phyloP scores from a whole-genome alignment of 2,329 filamentous ascomycete genomes.

The Leptographium wingfieldii region DNA sequence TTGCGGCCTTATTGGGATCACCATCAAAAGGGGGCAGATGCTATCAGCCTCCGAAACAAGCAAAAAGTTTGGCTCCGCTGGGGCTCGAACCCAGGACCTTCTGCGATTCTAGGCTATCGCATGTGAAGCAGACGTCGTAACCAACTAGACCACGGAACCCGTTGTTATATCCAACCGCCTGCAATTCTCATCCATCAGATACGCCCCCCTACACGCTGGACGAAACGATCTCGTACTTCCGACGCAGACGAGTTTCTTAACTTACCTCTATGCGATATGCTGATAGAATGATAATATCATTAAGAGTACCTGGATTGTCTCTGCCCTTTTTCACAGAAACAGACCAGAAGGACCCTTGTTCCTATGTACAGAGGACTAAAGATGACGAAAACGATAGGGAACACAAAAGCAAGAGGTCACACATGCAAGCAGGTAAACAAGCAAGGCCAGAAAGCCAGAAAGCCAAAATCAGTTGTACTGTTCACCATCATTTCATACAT shows the following conservation, averaged over 20 bases:
- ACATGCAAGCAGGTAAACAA: background rate
- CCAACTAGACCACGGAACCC: constrained; percentile 16
- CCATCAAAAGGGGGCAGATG: too few species aligned
- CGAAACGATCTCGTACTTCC: too few species aligned
- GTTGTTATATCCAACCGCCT: background rate
- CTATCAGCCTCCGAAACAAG: background rate
- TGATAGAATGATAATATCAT: background rate
- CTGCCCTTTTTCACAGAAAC: background rate
- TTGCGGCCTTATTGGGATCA: background rate
- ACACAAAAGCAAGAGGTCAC: background rate
- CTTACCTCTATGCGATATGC: too few species aligned
- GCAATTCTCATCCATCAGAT: background rate
- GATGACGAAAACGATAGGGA: background rate
- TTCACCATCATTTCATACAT: background rate
- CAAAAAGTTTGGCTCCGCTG: constrained; percentile 11
- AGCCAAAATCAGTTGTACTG: background rate
- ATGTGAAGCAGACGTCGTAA: constrained; percentile 17
- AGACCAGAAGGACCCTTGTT: background rate
- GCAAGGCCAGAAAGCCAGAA: background rate
- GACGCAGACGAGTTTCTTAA: too few species aligned
- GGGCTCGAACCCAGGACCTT: constrained; percentile 17
- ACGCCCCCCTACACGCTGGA: too few species aligned
- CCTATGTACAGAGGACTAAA: background rate
- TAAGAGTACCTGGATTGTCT: background rate
- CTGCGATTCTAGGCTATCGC: constrained; percentile 9